phyloP scores from a whole-genome alignment of 2,329 filamentous ascomycete genomes.

The Biscogniauxia mediterranea region DNA sequence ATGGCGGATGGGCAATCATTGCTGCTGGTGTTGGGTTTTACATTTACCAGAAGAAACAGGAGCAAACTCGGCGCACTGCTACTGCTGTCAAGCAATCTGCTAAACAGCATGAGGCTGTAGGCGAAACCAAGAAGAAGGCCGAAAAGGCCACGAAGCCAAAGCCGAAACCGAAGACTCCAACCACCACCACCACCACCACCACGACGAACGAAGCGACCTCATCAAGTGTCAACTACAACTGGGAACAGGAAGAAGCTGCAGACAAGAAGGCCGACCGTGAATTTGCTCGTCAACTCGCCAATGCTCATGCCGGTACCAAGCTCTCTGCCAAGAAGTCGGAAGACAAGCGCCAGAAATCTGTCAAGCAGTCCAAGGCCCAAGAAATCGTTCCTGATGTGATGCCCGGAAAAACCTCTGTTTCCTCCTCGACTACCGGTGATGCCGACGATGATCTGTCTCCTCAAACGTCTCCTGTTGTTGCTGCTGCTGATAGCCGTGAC shows the following conservation, averaged over 20 bases:
- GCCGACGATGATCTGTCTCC: conserved; percentile 80
- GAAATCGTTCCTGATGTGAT: conserved; percentile 43
- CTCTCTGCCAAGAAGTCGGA: conserved; percentile 52
- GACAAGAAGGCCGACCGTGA: conserved; percentile 60
- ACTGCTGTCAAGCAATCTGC: conserved; percentile 21
- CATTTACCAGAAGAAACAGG: conserved; percentile 18
- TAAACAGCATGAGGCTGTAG: conserved; percentile 27
- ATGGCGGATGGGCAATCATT: conserved; percentile 37
- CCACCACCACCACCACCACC: conserved; percentile 30
- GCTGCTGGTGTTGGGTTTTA: conserved; percentile 30
- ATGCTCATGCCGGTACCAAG: conserved; percentile 67
- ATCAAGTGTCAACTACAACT: conserved; percentile 39
- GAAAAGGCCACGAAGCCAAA: conserved; percentile 38
- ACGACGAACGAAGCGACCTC: conserved; percentile 31
- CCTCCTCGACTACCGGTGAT: conserved; percentile 72
- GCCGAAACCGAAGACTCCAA: conserved; percentile 35
- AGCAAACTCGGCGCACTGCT: conserved; percentile 13
- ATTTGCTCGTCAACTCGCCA: conserved; percentile 72
- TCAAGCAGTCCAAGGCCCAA: conserved; percentile 66
- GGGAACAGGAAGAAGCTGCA: conserved; percentile 53
- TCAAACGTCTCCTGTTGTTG: conserved; percentile 61
- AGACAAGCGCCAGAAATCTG: conserved; percentile 66
- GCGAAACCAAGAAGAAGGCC: conserved; percentile 37
- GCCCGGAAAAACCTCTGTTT: conserved; percentile 52
- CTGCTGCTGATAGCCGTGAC: conserved; percentile 60